These are phyloP conservation scores for Saccharomyces pastorianus DNA, from an alignment of 1,139 yeast genomes.

Conservation along the genomic window DNA sequence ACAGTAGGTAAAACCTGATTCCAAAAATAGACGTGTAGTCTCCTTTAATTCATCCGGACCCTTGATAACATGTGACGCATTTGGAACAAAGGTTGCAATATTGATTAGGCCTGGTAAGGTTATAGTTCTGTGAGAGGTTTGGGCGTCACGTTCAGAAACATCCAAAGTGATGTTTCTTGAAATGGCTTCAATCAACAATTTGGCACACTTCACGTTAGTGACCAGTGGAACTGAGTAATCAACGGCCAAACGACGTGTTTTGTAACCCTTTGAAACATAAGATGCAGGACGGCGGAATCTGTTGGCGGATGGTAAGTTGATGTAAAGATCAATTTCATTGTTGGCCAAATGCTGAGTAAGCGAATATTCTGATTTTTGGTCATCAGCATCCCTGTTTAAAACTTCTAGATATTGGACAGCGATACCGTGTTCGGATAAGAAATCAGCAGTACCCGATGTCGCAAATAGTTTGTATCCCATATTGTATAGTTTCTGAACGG, in stretches of 20 bases:
- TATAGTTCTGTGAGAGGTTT: constrained; percentile 78
- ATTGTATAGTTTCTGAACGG: constrained; percentile 71
- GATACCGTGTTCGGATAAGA: constrained; percentile 85
- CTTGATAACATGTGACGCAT: constrained; percentile 41
- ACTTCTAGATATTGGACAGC: constrained; percentile 95
- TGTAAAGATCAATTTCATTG: constrained; percentile 90
- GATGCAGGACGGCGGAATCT: constrained; percentile 98
- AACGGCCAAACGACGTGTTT: constrained; percentile 99
- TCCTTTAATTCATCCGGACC: constrained; percentile 50
- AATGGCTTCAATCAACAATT: constrained; percentile 87
- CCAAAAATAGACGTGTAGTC: constrained; percentile 63
- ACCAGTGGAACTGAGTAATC: constrained; percentile 97
- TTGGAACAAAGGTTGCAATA: constrained; percentile 71
- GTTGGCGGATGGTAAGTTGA: constrained; percentile 93
- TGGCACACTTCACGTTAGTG: constrained; percentile 96
- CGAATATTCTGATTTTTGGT: constrained; percentile 79
- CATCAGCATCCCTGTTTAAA: constrained; percentile 61
- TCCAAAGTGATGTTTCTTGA: constrained; percentile 61
- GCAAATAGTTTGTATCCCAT: constrained; percentile 90
- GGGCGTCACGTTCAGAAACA: constrained; percentile 75
- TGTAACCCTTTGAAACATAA: constrained; percentile 94
- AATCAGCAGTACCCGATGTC: constrained; percentile 98
- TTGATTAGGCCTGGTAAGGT: constrained; percentile 83
- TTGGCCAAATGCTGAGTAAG: constrained; percentile 94
- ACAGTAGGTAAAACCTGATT: constrained; percentile 84